Base-by-base conservation (phyloP, 2,329 filamentous ascomycete genomes). In the Bipolaris gigantea region DNA sequence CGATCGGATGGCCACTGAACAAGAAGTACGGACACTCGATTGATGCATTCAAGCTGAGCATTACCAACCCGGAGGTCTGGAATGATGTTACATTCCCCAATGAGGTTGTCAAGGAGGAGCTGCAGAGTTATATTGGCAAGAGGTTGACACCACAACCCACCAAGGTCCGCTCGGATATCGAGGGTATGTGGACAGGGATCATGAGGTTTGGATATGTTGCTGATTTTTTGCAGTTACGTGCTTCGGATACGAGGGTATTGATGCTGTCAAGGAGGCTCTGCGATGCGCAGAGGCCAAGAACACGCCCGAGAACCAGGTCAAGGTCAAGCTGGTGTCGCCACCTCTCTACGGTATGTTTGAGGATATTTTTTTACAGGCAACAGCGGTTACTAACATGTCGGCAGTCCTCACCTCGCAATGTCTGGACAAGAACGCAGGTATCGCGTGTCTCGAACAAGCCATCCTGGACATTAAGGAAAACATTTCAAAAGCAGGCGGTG, bases 41-140 rank as follows among this genome's bases (percentile, higher is more conserved):
- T 63, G 94, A 99, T 75, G 94, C 95, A 10, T 99, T 99, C 84
- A 99, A 97, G 83, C 88, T 97, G 59, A 96, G 92, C 64, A 99
- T 99, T 81, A 97, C 94, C 59, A 97, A 97, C 81, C 89, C 92
- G 50, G 92, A 96, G 64, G 91, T 97, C 49, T 99, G 94, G 94
- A 88, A 89, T 67, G 93, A 96, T 64, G 89, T 96, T 66, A 84
- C 84, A 48, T 99, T 99, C 81, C 87, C 92, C 62, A 95, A 82
- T 79, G 85, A 93, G 39, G 82, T 88, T 30, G 90, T 95, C 70
- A 88, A 89, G 72, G 89, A 94, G 59, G 94, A 99, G 80, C 81
- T 99, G 62, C 89, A 92, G 80, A 87, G 87, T 62, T 99, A 99
- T 80, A 99, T 99, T 76, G 86, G 89, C 82, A 99, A 97, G 85